phyloP scores from a whole-genome alignment of 1,139 yeast genomes.

The Suhomyces wounanorum region DNA sequence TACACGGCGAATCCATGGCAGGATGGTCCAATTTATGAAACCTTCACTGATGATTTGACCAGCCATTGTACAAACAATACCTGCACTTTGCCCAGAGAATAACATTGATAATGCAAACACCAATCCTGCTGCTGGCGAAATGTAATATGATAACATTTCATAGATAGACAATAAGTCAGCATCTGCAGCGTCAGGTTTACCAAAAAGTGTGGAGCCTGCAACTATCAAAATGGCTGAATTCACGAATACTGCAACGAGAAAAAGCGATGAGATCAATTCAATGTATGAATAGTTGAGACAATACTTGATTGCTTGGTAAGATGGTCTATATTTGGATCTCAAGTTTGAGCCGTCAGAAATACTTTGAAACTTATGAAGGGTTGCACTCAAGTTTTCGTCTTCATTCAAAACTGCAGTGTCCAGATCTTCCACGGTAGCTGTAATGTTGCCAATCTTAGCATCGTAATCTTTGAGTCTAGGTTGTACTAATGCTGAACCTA shows the following conservation, averaged over 20 bases:
- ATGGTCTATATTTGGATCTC: constrained; percentile 53
- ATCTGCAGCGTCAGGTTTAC: constrained; percentile 61
- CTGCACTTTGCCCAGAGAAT: constrained; percentile 80
- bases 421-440: constrained; percentile 6
- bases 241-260: constrained; percentile 76
- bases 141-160: constrained; percentile 51
- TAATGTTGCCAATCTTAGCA: constrained; percentile 42
- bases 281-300: constrained; percentile 66
- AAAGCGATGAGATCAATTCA: constrained; percentile 66
- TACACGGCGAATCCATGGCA: constrained; percentile 76
- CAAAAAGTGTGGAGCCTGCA: constrained; percentile 72
- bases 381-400: constrained; percentile 24
- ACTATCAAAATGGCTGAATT: constrained; percentile 76
- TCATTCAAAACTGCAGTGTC: constrained; percentile 17
- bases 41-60: constrained; percentile 88
- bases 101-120: constrained; percentile 75
- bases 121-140: constrained; percentile 76
- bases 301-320: constrained; percentile 62
- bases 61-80: constrained; percentile 83
- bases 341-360: constrained; percentile 40
- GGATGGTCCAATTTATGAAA: constrained; percentile 70
- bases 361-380: constrained; percentile 31
- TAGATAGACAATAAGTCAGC: constrained; percentile 79
- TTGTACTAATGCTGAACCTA: constrained; percentile 78
- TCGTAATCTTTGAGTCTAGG: constrained; percentile 71